These are phyloP conservation scores for Phialocephala sp. DNA, from an alignment of 2,329 filamentous ascomycete genomes.

Conservation along the genomic window DNA sequence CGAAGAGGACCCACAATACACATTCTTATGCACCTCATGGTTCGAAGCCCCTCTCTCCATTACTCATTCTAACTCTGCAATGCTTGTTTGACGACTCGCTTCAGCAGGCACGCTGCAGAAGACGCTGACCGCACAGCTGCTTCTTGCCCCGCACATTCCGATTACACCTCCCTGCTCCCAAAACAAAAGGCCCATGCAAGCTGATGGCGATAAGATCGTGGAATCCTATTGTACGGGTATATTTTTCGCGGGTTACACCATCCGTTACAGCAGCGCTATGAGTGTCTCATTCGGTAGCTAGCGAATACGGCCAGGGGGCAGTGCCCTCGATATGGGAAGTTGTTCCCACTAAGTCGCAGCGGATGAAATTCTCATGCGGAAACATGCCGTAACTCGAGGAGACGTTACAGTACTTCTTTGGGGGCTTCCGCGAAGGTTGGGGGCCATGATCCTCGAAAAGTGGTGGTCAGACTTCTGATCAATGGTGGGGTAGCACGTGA, in stretches of 20 bases:
- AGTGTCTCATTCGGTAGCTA: neutral
- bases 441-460: neutral
- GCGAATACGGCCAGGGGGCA: neutral
- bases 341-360: neutral
- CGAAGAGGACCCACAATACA: neutral
- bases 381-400: neutral
- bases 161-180: neutral
- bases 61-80: neutral
- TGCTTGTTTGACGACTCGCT: neutral
- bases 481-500: slow-evolving; percentile 2
- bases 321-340: neutral
- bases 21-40: neutral
- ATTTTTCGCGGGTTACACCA: neutral
- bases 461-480: neutral
- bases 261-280: neutral
- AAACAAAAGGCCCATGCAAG: neutral
- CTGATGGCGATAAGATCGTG: neutral
- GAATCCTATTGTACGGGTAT: neutral
- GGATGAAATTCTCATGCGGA: neutral
- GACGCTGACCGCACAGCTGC: neutral
- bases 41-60: neutral
- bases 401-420: neutral
- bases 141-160: neutral
- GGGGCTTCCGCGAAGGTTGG: neutral
- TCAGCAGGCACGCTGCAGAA: neutral